Evolutionary conservation across 345 rosid species (phyloP).

Genomic region (Raphanus raphanistrum): DNA sequence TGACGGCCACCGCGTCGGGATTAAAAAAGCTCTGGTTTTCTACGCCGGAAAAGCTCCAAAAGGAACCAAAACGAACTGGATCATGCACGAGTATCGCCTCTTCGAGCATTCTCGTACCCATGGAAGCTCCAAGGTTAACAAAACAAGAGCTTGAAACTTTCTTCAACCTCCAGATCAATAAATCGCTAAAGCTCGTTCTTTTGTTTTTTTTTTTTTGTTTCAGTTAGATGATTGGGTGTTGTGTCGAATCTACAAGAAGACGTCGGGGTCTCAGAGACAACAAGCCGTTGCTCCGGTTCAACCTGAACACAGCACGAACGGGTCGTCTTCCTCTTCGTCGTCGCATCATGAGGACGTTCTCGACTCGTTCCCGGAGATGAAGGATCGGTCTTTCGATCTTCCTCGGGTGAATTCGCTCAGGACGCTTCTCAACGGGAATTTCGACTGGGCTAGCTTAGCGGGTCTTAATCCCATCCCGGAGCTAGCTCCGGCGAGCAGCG

Average conservation of each 20-base stretch:
- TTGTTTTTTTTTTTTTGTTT: background rate
- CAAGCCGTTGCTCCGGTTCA: conserved; percentile 29
- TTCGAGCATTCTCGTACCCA: conserved; percentile 49
- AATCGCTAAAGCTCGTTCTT: background rate
- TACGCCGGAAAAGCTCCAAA: conserved; percentile 89
- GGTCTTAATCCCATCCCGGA: conserved; percentile 55
- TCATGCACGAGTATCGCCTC: conserved; percentile 96
- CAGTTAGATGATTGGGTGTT: conserved; percentile 97
- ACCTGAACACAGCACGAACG: conserved; percentile 60
- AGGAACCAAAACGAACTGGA: conserved; percentile 97
- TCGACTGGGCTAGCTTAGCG: conserved; percentile 82
- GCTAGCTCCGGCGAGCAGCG: conserved; percentile 44
- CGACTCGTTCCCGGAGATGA: conserved; percentile 66
- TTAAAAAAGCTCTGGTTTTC: conserved; percentile 91
- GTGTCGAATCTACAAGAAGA: conserved; percentile 92
- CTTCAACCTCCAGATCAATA: background rate
- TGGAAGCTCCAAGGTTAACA: conserved; percentile 65
- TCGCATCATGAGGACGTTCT: conserved; percentile 82
- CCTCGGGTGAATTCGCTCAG: conserved; percentile 57
- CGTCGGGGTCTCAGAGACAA: conserved; percentile 56
- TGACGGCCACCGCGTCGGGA: conserved; percentile 79
- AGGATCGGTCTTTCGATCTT: conserved; percentile 50
- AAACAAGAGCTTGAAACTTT: background rate
- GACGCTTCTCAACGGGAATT: conserved; percentile 47
- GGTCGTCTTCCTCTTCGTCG: conserved; percentile 57